A percentile compares a stretch with the other conserved stretches of the same genome.
phyloP scores from a whole-genome alignment of 2,329 filamentous ascomycete genomes.

The Phialophora macrospora region DNA sequence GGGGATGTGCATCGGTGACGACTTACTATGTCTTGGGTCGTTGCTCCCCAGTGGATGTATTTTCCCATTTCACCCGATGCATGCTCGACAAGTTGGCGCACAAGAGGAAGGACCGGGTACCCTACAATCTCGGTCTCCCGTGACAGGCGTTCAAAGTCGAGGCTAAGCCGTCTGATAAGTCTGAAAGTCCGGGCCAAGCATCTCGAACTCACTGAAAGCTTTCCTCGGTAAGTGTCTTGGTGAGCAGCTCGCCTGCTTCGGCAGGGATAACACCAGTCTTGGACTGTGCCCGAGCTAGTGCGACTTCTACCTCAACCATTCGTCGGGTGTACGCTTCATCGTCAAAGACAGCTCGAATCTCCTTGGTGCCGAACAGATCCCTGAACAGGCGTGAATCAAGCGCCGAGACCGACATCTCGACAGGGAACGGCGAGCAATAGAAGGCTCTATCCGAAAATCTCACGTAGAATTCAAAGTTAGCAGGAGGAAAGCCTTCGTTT shows the following conservation, averaged over 20 bases:
- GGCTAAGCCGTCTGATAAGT: too few species aligned
- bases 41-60: slow-evolving; percentile 37
- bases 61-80: slow-evolving; percentile 41
- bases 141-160: too few species aligned
- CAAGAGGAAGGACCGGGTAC: too few species aligned
- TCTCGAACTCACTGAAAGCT: too few species aligned
- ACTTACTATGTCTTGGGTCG: too few species aligned
- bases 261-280: too few species aligned
- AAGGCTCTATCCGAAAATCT: neutral
- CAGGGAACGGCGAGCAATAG: neutral
- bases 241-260: too few species aligned
- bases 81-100: slow-evolving; percentile 7
- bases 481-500: neutral
- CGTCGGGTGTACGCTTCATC: slow-evolving; percentile 39
- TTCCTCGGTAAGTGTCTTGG: too few species aligned
- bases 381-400: slow-evolving; percentile 41
- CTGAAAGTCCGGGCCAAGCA: too few species aligned
- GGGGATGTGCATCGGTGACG: too few species aligned
- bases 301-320: slow-evolving; percentile 30
- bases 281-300: too few species aligned
- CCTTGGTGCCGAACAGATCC: slow-evolving; percentile 40
- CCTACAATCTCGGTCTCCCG: too few species aligned
- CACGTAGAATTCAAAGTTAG: neutral
- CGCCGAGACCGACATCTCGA: slow-evolving; percentile 36
- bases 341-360: slow-evolving; percentile 35